Base-by-base conservation (phyloP, 2,329 filamentous ascomycete genomes). In the Tetracladium maxilliforme region DNA sequence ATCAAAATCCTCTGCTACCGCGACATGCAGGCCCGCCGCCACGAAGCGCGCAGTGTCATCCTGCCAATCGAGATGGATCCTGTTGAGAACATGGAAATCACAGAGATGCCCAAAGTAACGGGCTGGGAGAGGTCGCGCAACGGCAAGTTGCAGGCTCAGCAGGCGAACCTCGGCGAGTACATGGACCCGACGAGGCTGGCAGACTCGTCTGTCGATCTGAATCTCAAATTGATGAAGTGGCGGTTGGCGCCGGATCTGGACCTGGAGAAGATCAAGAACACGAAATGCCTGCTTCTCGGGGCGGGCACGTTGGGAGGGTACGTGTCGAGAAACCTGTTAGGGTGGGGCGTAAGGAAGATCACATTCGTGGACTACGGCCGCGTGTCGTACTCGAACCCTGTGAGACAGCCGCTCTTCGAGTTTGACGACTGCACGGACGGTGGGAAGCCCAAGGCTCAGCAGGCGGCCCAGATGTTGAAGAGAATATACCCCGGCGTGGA, bases 151-250 rank as follows among this genome's bases (percentile, higher is more conserved):
- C 69, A 70, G 11, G 73, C 80, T 10, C 74, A 80, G 36, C 66
- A 77, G 11, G 82, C 83, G 10, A 83, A 92, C 41, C 61, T 98
- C 7, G 78, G 79, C 12, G 83, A 90, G 40, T 92, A 93, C 40
- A 87, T 98, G 78, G 86, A 98, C 43, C 87, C 90, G 6, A 60
- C 66, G 17, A 74, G 75, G 42, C 60, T 95, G 11, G 90, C 90
- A 13, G 86, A 95, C 44, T 84, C 92, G 46, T 84, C 86, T 1
- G 87, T 95, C 7, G 90, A 98, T 43, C 64, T 98, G 30, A 98
- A 98, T 43, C 61, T 95, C 31, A 95, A 95, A 52, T 64, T 98
- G 30, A 98, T 98, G 75, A 98, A 94, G 54, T 98, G 90, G 90
- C 75, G 90, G 19, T 83, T 98, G 40, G 82, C 84, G 6, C 90